phyloP scores from a whole-genome alignment of 2,329 filamentous ascomycete genomes.

The Botrytis medusae region DNA sequence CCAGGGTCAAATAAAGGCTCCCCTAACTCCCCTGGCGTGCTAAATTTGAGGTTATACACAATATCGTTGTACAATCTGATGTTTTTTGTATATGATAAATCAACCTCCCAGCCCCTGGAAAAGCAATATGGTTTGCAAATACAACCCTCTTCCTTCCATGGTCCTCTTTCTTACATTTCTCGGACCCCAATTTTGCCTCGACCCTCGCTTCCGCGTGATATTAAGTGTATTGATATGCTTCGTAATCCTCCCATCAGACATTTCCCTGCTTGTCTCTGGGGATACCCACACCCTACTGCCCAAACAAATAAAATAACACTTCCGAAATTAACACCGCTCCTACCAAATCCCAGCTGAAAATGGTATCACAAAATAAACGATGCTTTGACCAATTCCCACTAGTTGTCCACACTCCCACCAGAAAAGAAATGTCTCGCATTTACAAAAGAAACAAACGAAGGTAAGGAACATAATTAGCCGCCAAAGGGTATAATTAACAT shows the following conservation, averaged over 20 bases:
- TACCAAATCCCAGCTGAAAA: conserved; percentile 14
- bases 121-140: conserved; percentile 15
- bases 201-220: not conserved
- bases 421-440: conserved; percentile 3
- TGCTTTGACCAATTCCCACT: conserved; percentile 18
- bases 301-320: conserved; percentile 19
- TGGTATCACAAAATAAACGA: conserved; percentile 18
- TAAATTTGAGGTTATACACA: conserved; percentile 20
- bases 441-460: conserved; percentile 22
- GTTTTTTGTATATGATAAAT: conserved; percentile 22
- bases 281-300: not conserved
- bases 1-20: not conserved
- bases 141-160: not conserved
- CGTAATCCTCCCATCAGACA: not conserved
- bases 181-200: not conserved
- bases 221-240: conserved; percentile 15
- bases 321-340: conserved; percentile 17
- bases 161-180: conserved; percentile 1
- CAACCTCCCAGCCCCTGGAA: not conserved
- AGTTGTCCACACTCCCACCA: conserved; percentile 2
- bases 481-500: conserved; percentile 21
- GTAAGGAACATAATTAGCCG: conserved; percentile 21
- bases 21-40: conserved; percentile 14
- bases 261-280: not conserved
- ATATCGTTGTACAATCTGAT: conserved; percentile 25